Percentiles rank a stretch among this genome's conserved stretches.
Conservation (phyloP, 345 rosid genomes). For the Melastoma malabathricum region DNA sequence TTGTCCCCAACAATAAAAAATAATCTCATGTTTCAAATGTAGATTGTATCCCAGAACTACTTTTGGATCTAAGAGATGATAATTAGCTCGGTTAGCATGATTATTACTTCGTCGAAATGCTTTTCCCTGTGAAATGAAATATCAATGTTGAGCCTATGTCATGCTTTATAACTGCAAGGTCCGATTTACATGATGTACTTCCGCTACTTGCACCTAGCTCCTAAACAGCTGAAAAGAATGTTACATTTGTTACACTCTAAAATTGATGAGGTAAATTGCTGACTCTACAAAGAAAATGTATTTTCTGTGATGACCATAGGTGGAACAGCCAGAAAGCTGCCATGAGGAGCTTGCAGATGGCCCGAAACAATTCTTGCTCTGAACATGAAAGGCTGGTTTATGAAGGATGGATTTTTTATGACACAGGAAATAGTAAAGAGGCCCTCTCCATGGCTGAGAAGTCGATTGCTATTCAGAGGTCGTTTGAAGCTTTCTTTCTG, state of each 20-base stretch:
- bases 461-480: conserved; percentile 57
- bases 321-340: conserved; percentile 87
- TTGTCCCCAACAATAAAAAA: neutral
- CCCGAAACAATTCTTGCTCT: conserved; percentile 42
- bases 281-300: conserved; percentile 5
- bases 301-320: conserved; percentile 22
- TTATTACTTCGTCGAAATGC: too few relatives aligned
- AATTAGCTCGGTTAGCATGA: too few relatives aligned
- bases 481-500: conserved; percentile 89
- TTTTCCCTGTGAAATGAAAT: too few relatives aligned
- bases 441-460: conserved; percentile 69
- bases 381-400: conserved; percentile 74
- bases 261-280: too few relatives aligned
- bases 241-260: too few relatives aligned
- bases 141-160: too few relatives aligned
- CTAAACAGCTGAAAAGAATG: too few relatives aligned
- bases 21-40: neutral
- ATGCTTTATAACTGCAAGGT: too few relatives aligned
- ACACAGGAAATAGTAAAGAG: conserved; percentile 65
- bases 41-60: neutral
- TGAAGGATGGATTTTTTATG: conserved; percentile 94
- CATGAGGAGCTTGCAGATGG: conserved; percentile 68
- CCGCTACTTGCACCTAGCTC: too few relatives aligned
- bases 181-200: too few relatives aligned
- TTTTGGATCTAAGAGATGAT: conserved; percentile 3